phyloP scores from a whole-genome alignment of 2,329 filamentous ascomycete genomes.

The Davidsoniella eucalypti region DNA sequence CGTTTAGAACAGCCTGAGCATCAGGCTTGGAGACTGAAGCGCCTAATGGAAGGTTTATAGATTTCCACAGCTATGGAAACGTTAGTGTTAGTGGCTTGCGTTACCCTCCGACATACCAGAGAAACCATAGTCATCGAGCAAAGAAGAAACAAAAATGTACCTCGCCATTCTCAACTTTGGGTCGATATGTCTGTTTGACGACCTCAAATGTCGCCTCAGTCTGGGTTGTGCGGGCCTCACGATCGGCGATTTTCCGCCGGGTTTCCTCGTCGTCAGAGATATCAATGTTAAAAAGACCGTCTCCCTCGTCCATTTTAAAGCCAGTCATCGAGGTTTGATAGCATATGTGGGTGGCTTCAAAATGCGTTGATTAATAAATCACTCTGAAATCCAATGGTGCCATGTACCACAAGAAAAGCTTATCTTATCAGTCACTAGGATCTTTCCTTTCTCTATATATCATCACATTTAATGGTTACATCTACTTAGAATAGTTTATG shows the following conservation, averaged over 20 bases:
- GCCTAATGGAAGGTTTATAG: conserved; percentile 23
- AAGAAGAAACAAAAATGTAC: conserved; percentile 20
- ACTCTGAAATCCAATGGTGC: too few relatives aligned
- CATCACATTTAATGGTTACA: too few relatives aligned
- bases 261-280: conserved; percentile 21
- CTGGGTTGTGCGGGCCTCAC: conserved; percentile 24
- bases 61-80: not conserved
- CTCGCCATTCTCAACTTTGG: conserved; percentile 38
- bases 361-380: too few relatives aligned
- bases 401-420: not conserved
- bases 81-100: not conserved
- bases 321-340: too few relatives aligned
- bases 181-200: conserved; percentile 28
- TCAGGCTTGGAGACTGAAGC: conserved; percentile 27
- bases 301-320: conserved; percentile 16
- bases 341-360: too few relatives aligned
- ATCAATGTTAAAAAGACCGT: conserved; percentile 20
- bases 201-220: conserved; percentile 33
- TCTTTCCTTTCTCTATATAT: too few relatives aligned
- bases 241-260: conserved; percentile 17
- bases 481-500: too few relatives aligned
- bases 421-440: conserved; percentile 4
- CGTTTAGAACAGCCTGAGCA: conserved; percentile 35
- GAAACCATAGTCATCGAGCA: too few relatives aligned
- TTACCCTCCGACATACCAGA: too few relatives aligned